Evolutionary conservation across 2,329 filamentous ascomycete genomes (phyloP).

Genomic region (Metarhizium brunneum): DNA sequence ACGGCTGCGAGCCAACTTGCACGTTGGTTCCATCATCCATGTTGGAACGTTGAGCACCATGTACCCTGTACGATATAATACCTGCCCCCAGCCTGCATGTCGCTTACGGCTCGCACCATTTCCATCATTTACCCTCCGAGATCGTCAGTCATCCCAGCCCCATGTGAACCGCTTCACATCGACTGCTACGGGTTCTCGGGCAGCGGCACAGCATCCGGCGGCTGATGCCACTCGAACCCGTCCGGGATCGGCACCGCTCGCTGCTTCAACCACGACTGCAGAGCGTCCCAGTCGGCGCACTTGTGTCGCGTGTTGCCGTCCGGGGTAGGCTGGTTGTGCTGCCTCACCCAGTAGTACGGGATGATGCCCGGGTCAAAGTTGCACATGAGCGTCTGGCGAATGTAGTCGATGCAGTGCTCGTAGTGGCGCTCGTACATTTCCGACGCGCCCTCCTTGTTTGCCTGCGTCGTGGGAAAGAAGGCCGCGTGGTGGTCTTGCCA

Average conservation of each 20-base stretch:
- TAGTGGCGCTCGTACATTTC: constrained; percentile 8
- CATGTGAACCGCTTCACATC: too few species aligned
- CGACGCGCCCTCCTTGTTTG: background rate
- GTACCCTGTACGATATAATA: too few species aligned
- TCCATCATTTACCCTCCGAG: background rate
- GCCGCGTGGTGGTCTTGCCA: constrained; percentile 6
- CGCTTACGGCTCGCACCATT: too few species aligned
- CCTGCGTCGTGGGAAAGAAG: constrained; percentile 1
- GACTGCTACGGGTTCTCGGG: background rate
- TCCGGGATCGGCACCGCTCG: constrained; percentile 5
- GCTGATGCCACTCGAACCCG: constrained; percentile 7
- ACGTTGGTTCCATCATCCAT: too few species aligned
- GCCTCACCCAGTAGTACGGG: constrained; percentile 6
- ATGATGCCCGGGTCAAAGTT: constrained; percentile 7
- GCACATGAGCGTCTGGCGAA: constrained; percentile 31
- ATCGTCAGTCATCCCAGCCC: too few species aligned
- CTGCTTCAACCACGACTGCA: constrained; percentile 4
- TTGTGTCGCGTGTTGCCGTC: constrained; percentile 6
- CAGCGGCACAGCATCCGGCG: background rate
- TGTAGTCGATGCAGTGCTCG: constrained; percentile 29
- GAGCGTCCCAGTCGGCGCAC: constrained; percentile 6
- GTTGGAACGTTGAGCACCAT: too few species aligned
- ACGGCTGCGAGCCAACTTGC: too few species aligned
- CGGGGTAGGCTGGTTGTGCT: constrained; percentile 6
- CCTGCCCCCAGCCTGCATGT: too few species aligned